phyloP scores from a whole-genome alignment of 1,139 yeast genomes.

The Geotrichum restrictum region DNA sequence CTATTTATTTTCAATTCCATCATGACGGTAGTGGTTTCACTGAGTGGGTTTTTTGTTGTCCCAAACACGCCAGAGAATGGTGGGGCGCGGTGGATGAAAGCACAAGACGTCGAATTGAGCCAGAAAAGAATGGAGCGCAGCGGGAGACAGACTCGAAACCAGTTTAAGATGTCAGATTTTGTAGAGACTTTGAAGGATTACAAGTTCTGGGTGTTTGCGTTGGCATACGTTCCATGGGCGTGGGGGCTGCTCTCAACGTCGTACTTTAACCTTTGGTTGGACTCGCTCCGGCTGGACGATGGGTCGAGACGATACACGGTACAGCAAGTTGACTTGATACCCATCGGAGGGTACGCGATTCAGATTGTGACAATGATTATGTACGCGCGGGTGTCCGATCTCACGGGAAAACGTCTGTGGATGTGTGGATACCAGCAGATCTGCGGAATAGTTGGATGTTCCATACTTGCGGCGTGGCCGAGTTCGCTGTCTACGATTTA shows the following conservation, averaged over 20 bases:
- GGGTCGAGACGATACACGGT: slow-evolving; percentile 7
- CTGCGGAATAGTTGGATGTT: slow-evolving; percentile 6
- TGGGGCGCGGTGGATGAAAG: slow-evolving; percentile 33
- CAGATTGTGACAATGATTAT: slow-evolving; percentile 12
- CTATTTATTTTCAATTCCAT: slow-evolving; percentile 13
- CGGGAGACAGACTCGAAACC: slow-evolving; percentile 1
- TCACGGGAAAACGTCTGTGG: slow-evolving; percentile 7
- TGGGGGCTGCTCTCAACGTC: slow-evolving; percentile 2
- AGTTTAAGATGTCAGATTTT: not conserved
- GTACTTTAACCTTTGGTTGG: slow-evolving; percentile 10
- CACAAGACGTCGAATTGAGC: slow-evolving; percentile 34
- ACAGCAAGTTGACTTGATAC: slow-evolving; percentile 9
- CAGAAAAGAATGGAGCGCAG: slow-evolving; percentile 27
- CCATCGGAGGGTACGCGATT: slow-evolving; percentile 8
- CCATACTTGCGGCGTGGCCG: slow-evolving; percentile 10
- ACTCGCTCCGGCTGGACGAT: slow-evolving; percentile 3
- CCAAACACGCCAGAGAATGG: slow-evolving; percentile 60
- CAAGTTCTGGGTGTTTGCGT: slow-evolving; percentile 10
- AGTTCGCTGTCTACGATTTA: not conserved
- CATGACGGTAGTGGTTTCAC: slow-evolving; percentile 10
- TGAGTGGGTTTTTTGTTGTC: slow-evolving; percentile 47
- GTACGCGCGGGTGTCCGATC: slow-evolving; percentile 8
- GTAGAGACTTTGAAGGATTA: not conserved
- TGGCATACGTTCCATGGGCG: slow-evolving; percentile 10
- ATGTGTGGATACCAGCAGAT: slow-evolving; percentile 7